These are phyloP conservation scores for Acer campestre DNA, from an alignment of 345 rosid genomes.

Conservation along the genomic window DNA sequence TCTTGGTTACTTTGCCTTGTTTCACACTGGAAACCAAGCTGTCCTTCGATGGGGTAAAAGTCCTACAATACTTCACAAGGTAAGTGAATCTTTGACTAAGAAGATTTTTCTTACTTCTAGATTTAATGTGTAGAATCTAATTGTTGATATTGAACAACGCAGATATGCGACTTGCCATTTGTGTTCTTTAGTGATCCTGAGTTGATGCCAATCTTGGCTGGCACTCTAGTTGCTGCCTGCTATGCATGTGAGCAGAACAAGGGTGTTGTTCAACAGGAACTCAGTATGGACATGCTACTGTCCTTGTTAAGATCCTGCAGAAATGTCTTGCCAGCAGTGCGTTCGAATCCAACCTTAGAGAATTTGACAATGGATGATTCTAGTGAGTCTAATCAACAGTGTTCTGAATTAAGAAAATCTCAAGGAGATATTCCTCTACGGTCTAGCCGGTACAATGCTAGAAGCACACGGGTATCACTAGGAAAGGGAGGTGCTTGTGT, in stretches of 20 bases:
- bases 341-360: conserved; percentile 31
- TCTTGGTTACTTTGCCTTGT: conserved; percentile 68
- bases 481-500: conserved; percentile 33
- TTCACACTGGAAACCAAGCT: conserved; percentile 73
- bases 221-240: conserved; percentile 68
- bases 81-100: conserved; percentile 25
- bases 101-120: background rate
- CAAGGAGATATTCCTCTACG: conserved; percentile 38
- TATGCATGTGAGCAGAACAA: conserved; percentile 73
- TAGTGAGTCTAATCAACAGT: conserved; percentile 42
- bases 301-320: conserved; percentile 69
- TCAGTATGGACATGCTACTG: conserved; percentile 69
- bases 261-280: conserved; percentile 66
- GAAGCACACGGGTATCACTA: conserved; percentile 28
- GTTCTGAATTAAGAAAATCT: conserved; percentile 41
- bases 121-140: conserved; percentile 23
- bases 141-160: conserved; percentile 28
- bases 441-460: conserved; percentile 40
- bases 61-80: conserved; percentile 85
- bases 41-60: conserved; percentile 84
- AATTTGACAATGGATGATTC: conserved; percentile 37
- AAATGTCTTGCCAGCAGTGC: conserved; percentile 33
- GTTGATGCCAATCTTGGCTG: conserved; percentile 66
- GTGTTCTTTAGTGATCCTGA: conserved; percentile 73
- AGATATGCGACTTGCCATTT: conserved; percentile 83